Evolutionary conservation across 352 stramenopile species (phyloP).

Genomic region (Plasmopara viticola): DNA sequence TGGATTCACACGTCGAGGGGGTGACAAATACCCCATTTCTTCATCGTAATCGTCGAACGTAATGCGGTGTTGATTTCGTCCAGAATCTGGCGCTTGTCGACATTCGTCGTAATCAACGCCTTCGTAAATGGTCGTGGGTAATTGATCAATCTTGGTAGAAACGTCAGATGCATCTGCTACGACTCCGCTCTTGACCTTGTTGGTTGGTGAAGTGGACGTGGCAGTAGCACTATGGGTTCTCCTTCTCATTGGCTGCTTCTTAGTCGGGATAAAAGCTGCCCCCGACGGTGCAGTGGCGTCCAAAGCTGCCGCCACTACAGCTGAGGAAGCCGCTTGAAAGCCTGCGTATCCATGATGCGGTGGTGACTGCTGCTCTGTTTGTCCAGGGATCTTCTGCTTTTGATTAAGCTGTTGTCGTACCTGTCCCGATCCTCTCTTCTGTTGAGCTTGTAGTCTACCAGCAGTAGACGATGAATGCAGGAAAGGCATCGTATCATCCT

Average conservation of each 20-base stretch:
- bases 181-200: slow-evolving; percentile 24
- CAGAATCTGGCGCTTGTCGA: slow-evolving; percentile 34
- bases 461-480: slow-evolving; percentile 50
- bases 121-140: slow-evolving; percentile 53
- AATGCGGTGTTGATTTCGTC: slow-evolving; percentile 51
- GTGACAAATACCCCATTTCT: slow-evolving; percentile 42
- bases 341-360: slow-evolving; percentile 36
- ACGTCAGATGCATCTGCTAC: slow-evolving; percentile 15
- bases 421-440: slow-evolving; percentile 29
- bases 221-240: slow-evolving; percentile 58
- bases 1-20: slow-evolving; percentile 16
- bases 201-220: slow-evolving; percentile 6
- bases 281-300: slow-evolving; percentile 10
- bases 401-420: slow-evolving; percentile 36
- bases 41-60: slow-evolving; percentile 50
- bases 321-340: slow-evolving; percentile 20
- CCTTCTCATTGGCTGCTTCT: slow-evolving; percentile 74
- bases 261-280: slow-evolving; percentile 42
- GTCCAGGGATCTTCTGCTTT: slow-evolving; percentile 31
- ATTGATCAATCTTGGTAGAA: slow-evolving; percentile 24
- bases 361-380: slow-evolving; percentile 36
- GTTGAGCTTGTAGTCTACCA: slow-evolving; percentile 33
- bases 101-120: slow-evolving; percentile 28
- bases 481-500: slow-evolving; percentile 63
- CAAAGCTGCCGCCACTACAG: slow-evolving; percentile 10